Evolutionary conservation across 305 asterid species (phyloP), one percentile per base, ranked within the genome.

Genomic region (Nicotiana rustica): DNA sequence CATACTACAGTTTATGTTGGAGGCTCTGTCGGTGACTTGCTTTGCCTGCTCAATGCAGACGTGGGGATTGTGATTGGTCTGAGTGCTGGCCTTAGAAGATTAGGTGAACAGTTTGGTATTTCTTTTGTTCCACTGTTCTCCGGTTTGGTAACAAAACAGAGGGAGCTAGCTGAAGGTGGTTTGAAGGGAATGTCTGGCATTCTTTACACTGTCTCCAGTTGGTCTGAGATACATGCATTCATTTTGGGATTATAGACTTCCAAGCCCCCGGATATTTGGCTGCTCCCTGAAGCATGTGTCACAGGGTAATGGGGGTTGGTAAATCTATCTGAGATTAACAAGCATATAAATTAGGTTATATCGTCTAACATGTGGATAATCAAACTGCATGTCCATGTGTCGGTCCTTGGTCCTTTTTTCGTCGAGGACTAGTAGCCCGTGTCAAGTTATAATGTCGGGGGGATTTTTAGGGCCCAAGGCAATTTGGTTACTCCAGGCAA

Each of bases 11-110:
- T 92, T 44, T 92, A 92, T 87, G 85, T 91, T 15, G 96, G 96
- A 83, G 96, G 93, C 81, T 89, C 96, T 3, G 89, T 91, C 38
- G 92, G 96, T 57, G 96, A 92, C 87, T 82, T 92, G 85, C 89
- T 92, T 35, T 91, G 92, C 82, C 82, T 92, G 76, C 89, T 92
- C 75, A 87, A 89, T 86, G 96, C 96, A 47, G 96, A 91, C 81
- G 65, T 92, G 49, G 96, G 96, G 65, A 91, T 92, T 13, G 96
- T 90, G 52, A 87, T 92, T 78, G 94, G 91, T 86, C 78, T 67
- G 83, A 88, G 91, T 62, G 82, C 83, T 73, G 85, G 91, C 85
- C 87, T 92, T 44, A 65, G 52, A 80, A 91, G 64, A 68, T 86
- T 92, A 1, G 96, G 86, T 4, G 86, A 83, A n/a, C 89, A 83